Evolutionary conservation across 2,329 filamentous ascomycete species (phyloP).

Genomic region (Sclerotinia spermophila): DNA sequence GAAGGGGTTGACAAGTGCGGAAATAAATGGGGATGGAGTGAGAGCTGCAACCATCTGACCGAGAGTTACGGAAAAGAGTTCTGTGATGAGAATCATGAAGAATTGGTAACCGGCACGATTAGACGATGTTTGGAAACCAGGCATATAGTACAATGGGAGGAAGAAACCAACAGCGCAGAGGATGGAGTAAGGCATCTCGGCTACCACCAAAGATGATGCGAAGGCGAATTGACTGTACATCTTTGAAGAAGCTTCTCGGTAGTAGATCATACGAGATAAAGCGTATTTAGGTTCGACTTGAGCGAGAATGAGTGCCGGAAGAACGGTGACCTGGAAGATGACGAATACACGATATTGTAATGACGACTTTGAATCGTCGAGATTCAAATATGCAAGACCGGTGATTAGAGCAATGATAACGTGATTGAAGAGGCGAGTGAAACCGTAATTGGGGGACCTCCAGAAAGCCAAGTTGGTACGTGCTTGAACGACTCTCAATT

Average conservation of each 20-base stretch:
- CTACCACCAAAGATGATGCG: conserved; percentile 70
- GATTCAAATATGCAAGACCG: conserved; percentile 73
- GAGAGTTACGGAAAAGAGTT: conserved; percentile 78
- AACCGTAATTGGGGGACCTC: conserved; percentile 84
- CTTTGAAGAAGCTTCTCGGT: conserved; percentile 80
- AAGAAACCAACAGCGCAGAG: conserved; percentile 79
- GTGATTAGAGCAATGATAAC: conserved; percentile 73
- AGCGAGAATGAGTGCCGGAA: conserved; percentile 77
- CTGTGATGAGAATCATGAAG: conserved; percentile 77
- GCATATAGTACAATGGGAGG: conserved; percentile 80
- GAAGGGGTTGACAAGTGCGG: conserved; percentile 76
- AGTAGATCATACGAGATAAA: conserved; percentile 74
- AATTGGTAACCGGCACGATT: conserved; percentile 80
- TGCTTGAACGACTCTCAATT: conserved; percentile 69
- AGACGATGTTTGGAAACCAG: conserved; percentile 62
- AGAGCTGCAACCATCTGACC: conserved; percentile 73
- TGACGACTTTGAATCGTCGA: conserved; percentile 70
- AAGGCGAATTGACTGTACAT: conserved; percentile 83
- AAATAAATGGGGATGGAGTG: conserved; percentile 75
- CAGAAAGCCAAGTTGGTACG: conserved; percentile 78
- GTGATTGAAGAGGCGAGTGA: conserved; percentile 83
- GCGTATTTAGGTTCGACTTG: conserved; percentile 85
- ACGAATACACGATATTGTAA: conserved; percentile 86
- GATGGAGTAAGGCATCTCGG: conserved; percentile 80
- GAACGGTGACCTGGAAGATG: conserved; percentile 83